Evolutionary conservation across 352 stramenopile species (phyloP).

Genomic region (Pythium dissotocum): DNA sequence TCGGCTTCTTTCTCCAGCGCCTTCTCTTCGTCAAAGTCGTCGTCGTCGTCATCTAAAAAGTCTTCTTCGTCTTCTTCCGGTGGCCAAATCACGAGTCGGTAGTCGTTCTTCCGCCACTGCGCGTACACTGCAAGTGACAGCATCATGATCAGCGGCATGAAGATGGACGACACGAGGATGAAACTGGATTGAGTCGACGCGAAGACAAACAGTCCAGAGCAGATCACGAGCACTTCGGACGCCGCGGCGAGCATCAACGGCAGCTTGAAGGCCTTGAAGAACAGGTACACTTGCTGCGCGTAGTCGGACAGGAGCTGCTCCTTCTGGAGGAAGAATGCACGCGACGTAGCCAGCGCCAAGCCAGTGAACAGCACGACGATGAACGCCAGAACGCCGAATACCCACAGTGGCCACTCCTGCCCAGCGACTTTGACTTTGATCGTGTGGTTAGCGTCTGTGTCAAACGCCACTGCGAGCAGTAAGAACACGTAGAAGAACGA

Average conservation of each 20-base stretch:
- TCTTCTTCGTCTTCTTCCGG: conserved; percentile 82
- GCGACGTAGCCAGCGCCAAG: conserved; percentile 69
- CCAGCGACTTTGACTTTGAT: conserved; percentile 57
- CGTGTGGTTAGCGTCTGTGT: conserved; percentile 45
- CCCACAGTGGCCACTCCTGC: conserved; percentile 78
- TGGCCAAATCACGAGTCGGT: conserved; percentile 80
- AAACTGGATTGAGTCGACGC: conserved; percentile 76
- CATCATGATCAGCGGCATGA: conserved; percentile 77
- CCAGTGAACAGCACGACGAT: conserved; percentile 81
- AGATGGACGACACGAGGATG: conserved; percentile 76
- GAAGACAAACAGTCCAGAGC: conserved; percentile 79
- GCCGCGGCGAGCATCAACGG: conserved; percentile 80
- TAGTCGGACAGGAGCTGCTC: conserved; percentile 80
- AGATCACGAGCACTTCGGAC: conserved; percentile 81
- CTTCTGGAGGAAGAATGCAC: conserved; percentile 79
- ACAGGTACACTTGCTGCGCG: conserved; percentile 75
- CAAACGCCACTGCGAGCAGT: conserved; percentile 76
- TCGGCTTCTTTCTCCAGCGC: conserved; percentile 76
- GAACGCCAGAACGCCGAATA: conserved; percentile 86
- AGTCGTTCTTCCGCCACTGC: conserved; percentile 84
- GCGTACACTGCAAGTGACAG: conserved; percentile 68
- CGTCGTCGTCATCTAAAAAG: conserved; percentile 75
- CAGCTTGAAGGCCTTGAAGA: conserved; percentile 54
- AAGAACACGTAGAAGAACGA: conserved; percentile 89
- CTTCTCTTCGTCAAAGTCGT: conserved; percentile 57